Base-by-base conservation (phyloP, 2,329 filamentous ascomycete species). In the Mycosphaerella arachidis region DNA sequence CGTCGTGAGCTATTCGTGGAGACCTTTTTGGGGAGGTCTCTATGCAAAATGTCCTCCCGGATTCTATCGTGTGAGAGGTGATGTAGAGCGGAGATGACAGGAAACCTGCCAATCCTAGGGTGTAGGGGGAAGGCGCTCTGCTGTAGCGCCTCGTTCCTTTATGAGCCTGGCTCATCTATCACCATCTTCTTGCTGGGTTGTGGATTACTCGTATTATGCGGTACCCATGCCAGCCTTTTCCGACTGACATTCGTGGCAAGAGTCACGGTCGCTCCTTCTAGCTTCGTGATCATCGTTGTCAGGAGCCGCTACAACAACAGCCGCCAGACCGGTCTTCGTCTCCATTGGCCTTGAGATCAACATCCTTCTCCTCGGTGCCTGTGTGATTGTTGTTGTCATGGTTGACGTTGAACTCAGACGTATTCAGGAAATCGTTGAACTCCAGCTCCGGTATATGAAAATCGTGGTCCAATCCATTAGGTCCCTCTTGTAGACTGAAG, bases 401-500 rank as follows among this genome's bases (percentile, higher is more conserved):
- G 35, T 43, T 31, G 13, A 48, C 57, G n/a, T 67, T 61, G 24
- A 67, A 58, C 30, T 70, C 68, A 18, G 64, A 59, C 37, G 63
- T 37, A n/a, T 43, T 56, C 35, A 70, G 50, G 31, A 65, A 67
- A 5, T 70, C 67, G 48, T 57, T 65, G 7, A 70, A 56, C 40
- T 70, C 63, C 37, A 68, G 29, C 24, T 52, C 50, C 27, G 50
- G 27, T 35, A 31, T n/a, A 7, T n/a, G 27, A 35, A 52, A 52
- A 18, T 52, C 50, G 6, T 29, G 30, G 10, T 35, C 12, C 30
- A 52, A 12, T 9, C 50, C 50, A 13, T 35, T 52, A 3, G n/a
- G 10, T n/a, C 9, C 50, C 6, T 35, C 30, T n/a, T 29, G 50
- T n/a, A 65, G 20, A 30, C 51, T 48, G 33, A 63, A 65, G 9